Evolutionary conservation across 2,329 filamentous ascomycete species (phyloP).

Genomic region (Fusarium mundagurra): DNA sequence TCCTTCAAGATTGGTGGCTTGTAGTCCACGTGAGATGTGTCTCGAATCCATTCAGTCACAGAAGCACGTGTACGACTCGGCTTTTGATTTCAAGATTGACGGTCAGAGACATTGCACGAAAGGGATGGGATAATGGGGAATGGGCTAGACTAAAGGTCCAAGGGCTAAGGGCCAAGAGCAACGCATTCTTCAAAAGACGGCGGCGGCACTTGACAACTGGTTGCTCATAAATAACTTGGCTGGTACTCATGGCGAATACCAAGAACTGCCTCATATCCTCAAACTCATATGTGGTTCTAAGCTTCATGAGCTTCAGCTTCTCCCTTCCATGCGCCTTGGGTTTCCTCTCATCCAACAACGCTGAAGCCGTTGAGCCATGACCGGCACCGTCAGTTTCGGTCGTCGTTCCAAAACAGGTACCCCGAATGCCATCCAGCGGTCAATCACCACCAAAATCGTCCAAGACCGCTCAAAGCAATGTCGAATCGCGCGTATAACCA

Average conservation of each 20-base stretch:
- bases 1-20: slow-evolving; percentile 17
- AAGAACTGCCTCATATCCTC: not conserved
- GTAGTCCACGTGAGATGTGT: slow-evolving; percentile 25
- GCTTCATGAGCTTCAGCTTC: not conserved
- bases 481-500: not conserved
- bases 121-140: not conserved
- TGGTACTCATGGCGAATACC: not conserved
- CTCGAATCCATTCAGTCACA: slow-evolving; percentile 14
- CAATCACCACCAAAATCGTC: slow-evolving; percentile 8
- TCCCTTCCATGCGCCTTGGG: not conserved
- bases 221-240: not conserved
- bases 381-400: slow-evolving; percentile 4
- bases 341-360: not conserved
- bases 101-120: not conserved
- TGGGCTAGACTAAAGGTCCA: too few species aligned
- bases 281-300: not conserved
- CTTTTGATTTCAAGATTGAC: slow-evolving; percentile 7
- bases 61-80: slow-evolving; percentile 16
- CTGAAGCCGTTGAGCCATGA: not conserved
- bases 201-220: not conserved
- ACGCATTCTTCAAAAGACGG: not conserved
- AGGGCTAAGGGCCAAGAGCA: not conserved
- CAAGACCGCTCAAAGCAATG: not conserved
- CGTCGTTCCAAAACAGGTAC: not conserved
- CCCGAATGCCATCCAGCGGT: not conserved